A percentile compares a stretch with the other conserved stretches of the same genome.
These are phyloP conservation scores for Pisolithus microcarpus DNA, from an alignment of 768 basidiomycete species.

Conservation along the genomic window DNA sequence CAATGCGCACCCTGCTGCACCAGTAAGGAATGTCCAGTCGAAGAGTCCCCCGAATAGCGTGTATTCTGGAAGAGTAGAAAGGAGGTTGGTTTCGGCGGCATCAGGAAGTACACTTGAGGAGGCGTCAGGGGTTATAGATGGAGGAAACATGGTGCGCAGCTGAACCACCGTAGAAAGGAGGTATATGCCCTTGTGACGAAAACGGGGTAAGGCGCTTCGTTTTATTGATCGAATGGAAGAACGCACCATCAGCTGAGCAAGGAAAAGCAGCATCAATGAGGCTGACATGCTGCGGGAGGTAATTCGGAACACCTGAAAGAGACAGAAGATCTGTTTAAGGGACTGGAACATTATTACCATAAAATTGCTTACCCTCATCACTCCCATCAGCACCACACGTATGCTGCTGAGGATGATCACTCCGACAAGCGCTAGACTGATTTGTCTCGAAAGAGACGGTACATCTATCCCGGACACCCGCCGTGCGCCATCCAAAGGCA, in stretches of 20 bases:
- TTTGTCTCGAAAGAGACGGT: slow-evolving; percentile 42
- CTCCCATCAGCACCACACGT: slow-evolving; percentile 60
- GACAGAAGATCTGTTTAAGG: not conserved
- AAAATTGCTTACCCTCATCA: slow-evolving; percentile 42
- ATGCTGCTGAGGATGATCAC: slow-evolving; percentile 70
- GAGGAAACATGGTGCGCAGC: slow-evolving; percentile 73
- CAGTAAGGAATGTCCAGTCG: slow-evolving; percentile 62
- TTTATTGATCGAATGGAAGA: slow-evolving; percentile 4
- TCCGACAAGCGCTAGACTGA: slow-evolving; percentile 67
- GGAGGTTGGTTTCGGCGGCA: slow-evolving; percentile 41
- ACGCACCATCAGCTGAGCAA: slow-evolving; percentile 77
- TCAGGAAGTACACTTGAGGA: slow-evolving; percentile 5
- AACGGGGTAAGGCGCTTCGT: not conserved
- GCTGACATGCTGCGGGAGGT: slow-evolving; percentile 66
- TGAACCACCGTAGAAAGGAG: slow-evolving; percentile 79
- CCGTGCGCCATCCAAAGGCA: slow-evolving; percentile 24
- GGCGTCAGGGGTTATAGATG: slow-evolving; percentile 26
- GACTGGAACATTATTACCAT: not conserved
- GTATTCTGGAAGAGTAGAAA: slow-evolving; percentile 66
- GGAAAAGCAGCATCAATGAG: slow-evolving; percentile 65
- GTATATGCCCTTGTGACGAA: slow-evolving; percentile 60
- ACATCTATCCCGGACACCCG: slow-evolving; percentile 27
- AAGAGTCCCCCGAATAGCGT: slow-evolving; percentile 69
- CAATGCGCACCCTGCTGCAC: slow-evolving; percentile 42
- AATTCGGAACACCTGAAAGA: slow-evolving; percentile 48